Percentiles rank a stretch among this genome's conserved stretches.
phyloP scores from a whole-genome alignment of 192 early-diverging fungal genomes.

The Mortierella hygrophila region DNA sequence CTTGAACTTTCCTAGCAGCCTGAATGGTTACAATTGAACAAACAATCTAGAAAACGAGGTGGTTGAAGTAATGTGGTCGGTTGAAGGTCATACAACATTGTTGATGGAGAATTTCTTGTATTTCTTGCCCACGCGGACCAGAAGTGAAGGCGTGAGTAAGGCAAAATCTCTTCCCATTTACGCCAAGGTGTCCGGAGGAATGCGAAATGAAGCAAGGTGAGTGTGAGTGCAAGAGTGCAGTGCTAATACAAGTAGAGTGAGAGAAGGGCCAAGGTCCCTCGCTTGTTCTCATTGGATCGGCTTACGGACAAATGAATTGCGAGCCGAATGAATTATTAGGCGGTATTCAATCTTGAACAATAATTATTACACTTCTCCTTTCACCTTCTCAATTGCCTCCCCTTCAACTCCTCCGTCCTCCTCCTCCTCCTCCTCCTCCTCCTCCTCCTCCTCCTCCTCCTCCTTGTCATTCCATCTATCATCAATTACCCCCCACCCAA shows the following conservation, averaged over 20 bases:
- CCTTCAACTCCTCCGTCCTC: too few species aligned
- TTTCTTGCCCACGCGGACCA: background rate
- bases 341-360: too few species aligned
- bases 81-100: background rate
- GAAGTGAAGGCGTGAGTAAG: background rate
- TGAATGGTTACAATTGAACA: background rate
- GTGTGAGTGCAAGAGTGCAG: background rate
- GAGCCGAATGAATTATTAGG: background rate
- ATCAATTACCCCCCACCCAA: too few species aligned
- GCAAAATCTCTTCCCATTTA: background rate
- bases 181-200: slow-evolving; percentile 7
- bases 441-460: too few species aligned
- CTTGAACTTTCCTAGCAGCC: background rate
- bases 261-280: background rate
- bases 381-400: background rate
- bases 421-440: too few species aligned
- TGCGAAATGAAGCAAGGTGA: background rate
- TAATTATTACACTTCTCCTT: background rate
- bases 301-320: background rate
- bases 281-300: background rate
- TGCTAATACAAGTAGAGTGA: background rate
- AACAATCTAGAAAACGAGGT: background rate
- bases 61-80: background rate
- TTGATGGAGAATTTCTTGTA: too few species aligned
- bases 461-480: too few species aligned